Conservation (phyloP, 169 alveolate genomes). For the Babesia bigemina region DNA sequence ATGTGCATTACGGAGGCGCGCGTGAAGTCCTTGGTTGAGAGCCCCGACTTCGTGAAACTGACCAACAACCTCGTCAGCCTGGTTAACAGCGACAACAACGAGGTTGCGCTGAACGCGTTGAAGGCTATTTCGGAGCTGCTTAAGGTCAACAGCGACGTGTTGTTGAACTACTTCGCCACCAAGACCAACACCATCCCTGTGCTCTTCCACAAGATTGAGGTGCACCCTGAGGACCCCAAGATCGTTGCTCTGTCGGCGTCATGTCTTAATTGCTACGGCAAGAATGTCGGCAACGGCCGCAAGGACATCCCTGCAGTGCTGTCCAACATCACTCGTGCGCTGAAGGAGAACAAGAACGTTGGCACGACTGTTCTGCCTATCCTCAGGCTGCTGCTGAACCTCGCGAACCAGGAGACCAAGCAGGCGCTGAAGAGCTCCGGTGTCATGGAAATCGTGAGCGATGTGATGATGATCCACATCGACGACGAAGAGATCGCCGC, state of each 20-base stretch:
- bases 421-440: conserved; percentile 80
- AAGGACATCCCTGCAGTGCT: conserved; percentile 70
- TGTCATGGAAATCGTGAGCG: conserved; percentile 84
- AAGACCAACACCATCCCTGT: conserved; percentile 65
- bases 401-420: conserved; percentile 73
- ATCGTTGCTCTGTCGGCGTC: conserved; percentile 66
- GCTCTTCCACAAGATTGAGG: conserved; percentile 67
- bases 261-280: conserved; percentile 67
- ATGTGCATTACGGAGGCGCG: conserved; percentile 86
- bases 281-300: conserved; percentile 48
- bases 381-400: conserved; percentile 71
- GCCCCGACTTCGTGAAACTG: conserved; percentile 79
- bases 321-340: conserved; percentile 70
- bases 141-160: conserved; percentile 67
- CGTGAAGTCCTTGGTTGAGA: conserved; percentile 78
- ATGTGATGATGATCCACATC: conserved; percentile 82
- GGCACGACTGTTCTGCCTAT: conserved; percentile 73
- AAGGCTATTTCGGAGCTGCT: conserved; percentile 77
- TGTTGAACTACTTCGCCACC: conserved; percentile 64
- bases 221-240: conserved; percentile 66
- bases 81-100: conserved; percentile 47
- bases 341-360: conserved; percentile 77
- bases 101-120: conserved; percentile 66
- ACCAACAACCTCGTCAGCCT: conserved; percentile 54
- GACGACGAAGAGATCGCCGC: conserved; percentile 81